Conservation (phyloP, 2,329 filamentous ascomycete species). For the Aspergillus costaricaensis region DNA sequence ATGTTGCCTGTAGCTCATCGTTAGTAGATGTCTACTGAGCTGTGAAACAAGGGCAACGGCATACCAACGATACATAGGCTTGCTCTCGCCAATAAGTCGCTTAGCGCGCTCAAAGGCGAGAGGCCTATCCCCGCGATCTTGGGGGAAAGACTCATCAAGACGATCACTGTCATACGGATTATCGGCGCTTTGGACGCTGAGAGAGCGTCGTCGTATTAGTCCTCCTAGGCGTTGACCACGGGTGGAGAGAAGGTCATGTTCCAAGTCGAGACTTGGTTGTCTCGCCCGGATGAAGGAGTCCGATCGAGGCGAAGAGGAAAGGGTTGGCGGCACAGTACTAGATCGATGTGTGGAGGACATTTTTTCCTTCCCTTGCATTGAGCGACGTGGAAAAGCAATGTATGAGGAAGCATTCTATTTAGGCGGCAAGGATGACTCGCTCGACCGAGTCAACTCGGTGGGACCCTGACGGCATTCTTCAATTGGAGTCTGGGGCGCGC, state of each 20-base stretch:
- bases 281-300: slow-evolving; percentile 24
- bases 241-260: slow-evolving; percentile 40
- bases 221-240: slow-evolving; percentile 41
- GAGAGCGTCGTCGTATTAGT: slow-evolving; percentile 32
- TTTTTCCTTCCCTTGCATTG: background rate
- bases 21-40: background rate
- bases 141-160: slow-evolving; percentile 14
- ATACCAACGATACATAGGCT: slow-evolving; percentile 78
- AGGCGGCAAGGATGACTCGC: no score
- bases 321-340: slow-evolving; percentile 8
- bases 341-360: slow-evolving; percentile 16
- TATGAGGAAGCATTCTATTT: background rate
- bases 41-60: background rate
- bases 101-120: slow-evolving; percentile 16
- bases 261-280: slow-evolving; percentile 37
- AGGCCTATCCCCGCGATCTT: slow-evolving; percentile 34
- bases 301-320: slow-evolving; percentile 12
- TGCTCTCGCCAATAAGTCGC: slow-evolving; percentile 78
- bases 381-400: background rate
- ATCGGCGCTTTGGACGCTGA: slow-evolving; percentile 23
- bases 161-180: slow-evolving; percentile 17
- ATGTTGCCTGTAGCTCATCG: slow-evolving; percentile 54
- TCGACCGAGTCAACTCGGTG: no score
- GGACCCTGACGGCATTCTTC: no score
- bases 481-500: no score